Evolutionary conservation across 2,329 filamentous ascomycete genomes (phyloP), one percentile per base, ranked within the genome.

Genomic region (Fonsecaea pugnacius): DNA sequence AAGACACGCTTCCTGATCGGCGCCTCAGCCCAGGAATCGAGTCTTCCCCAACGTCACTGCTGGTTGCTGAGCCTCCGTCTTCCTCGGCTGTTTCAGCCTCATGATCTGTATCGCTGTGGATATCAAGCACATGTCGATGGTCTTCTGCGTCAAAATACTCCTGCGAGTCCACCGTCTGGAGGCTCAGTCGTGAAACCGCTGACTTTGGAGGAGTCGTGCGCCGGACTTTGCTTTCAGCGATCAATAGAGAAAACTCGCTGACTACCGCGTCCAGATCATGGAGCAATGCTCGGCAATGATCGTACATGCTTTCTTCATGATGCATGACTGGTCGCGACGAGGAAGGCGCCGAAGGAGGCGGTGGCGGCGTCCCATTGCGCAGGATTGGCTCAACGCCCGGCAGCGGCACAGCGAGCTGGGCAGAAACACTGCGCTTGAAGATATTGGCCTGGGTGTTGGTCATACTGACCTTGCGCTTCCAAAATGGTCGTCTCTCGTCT

Each of bases 81-180:
- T 75, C 75, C n/a, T 78, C 78, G 48, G 80, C 78, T 27, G 82
- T 77, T 16, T 76, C 75, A 27, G 81, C 82, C 14, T 88, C 86
- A 66, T 90, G 89, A 58, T 89, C 88, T 72, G 87, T 91, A 52
- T 86, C 87, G 38, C 85, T 87, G 65, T 87, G 85, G 65, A 97
- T 94, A 55, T 88, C 88, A 67, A 96, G 82, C 8, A 96, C 82
- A 60, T 91, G 88, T 7, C 89, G 87, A 32, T 74, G 76, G 58
- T 87, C 89, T 72, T 90, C 88, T 1, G 95, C 95, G 75, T 99
- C 95, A 72, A 97, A 99, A 78, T 98, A 99, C 74, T 98, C 94
- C 62, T 96, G 91, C 1, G 85, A 85, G 1, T 91, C 89, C 33
- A 88, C 84, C 0, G 92, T 96, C 67, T 96, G 93, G 60, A 96